A percentile compares a stretch with the other conserved stretches of the same genome.
Conservation (phyloP, 768 basidiomycete genomes). For the Glaciozyma martinii region DNA sequence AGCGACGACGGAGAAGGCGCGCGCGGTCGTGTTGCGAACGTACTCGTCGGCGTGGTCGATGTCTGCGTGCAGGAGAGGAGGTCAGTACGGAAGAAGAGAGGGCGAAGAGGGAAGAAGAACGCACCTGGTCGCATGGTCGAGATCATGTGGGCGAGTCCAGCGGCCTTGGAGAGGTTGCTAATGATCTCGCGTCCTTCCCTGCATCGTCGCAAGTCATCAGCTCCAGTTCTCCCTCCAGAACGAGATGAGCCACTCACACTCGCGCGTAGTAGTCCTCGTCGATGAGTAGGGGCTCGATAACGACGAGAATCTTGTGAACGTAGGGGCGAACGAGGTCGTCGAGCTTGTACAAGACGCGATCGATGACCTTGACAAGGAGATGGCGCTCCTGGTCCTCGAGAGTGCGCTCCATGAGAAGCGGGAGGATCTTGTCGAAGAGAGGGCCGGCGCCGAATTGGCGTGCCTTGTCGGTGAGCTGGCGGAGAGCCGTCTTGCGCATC, state of each 20-base stretch:
- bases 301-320: slow-evolving; percentile 98
- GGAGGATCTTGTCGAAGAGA: slow-evolving; percentile 95
- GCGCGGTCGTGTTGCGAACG: slow-evolving; percentile 95
- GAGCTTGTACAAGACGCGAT: slow-evolving; percentile 95
- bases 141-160: slow-evolving; percentile 99
- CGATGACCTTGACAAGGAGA: slow-evolving; percentile 95
- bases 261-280: slow-evolving; percentile 69
- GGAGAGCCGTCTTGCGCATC: slow-evolving; percentile 90
- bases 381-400: slow-evolving; percentile 95
- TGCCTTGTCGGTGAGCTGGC: slow-evolving; percentile 98
- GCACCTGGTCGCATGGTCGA: slow-evolving; percentile 86
- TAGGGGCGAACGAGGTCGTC: slow-evolving; percentile 98
- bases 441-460: slow-evolving; percentile 97
- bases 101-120: neutral
- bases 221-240: neutral
- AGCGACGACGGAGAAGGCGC: slow-evolving; percentile 94
- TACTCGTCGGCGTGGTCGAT: slow-evolving; percentile 99
- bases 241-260: slow-evolving; percentile 10
- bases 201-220: slow-evolving; percentile 54
- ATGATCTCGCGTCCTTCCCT: slow-evolving; percentile 99
- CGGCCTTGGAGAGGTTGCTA: slow-evolving; percentile 95
- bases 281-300: slow-evolving; percentile 96
- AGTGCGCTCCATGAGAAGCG: slow-evolving; percentile 89
- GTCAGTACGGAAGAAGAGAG: neutral
- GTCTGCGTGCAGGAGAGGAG: slow-evolving; percentile 44